Evolutionary conservation across 2,329 filamentous ascomycete genomes (phyloP).

Genomic region (Paracamarosporium sp.): DNA sequence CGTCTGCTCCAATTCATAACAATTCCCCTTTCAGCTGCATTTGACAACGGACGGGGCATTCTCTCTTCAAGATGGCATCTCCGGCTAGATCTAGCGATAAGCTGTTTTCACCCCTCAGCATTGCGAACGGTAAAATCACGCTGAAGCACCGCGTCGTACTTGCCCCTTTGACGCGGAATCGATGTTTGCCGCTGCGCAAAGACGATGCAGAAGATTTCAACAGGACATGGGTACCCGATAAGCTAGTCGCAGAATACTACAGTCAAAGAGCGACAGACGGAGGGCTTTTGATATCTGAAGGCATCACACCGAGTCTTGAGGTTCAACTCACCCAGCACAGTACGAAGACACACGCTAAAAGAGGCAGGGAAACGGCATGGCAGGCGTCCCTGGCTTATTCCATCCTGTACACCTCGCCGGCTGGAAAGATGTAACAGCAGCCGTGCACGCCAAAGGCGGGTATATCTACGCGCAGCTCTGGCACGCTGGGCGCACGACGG

Average conservation of each 20-base stretch:
- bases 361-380: constrained; percentile 38
- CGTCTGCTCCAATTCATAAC: neutral
- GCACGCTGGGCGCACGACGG: constrained; percentile 56
- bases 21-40: neutral
- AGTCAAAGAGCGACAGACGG: constrained; percentile 58
- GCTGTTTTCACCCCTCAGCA: constrained; percentile 41
- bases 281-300: constrained; percentile 65
- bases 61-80: neutral
- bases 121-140: constrained; percentile 40
- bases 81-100: neutral
- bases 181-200: constrained; percentile 52
- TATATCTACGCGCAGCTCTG: constrained; percentile 52
- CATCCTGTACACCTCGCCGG: constrained; percentile 49
- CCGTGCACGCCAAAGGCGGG: constrained; percentile 57
- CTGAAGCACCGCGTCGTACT: constrained; percentile 42
- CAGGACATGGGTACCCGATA: constrained; percentile 56
- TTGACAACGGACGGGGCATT: neutral
- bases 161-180: constrained; percentile 46
- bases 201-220: constrained; percentile 50
- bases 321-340: constrained; percentile 23
- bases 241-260: constrained; percentile 57
- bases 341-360: neutral
- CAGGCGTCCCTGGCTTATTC: constrained; percentile 36
- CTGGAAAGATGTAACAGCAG: constrained; percentile 57
- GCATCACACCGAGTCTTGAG: constrained; percentile 57